Evolutionary conservation across 805 yeast genomes (phyloP).

Genomic region (Lipomyces anomalus): DNA sequence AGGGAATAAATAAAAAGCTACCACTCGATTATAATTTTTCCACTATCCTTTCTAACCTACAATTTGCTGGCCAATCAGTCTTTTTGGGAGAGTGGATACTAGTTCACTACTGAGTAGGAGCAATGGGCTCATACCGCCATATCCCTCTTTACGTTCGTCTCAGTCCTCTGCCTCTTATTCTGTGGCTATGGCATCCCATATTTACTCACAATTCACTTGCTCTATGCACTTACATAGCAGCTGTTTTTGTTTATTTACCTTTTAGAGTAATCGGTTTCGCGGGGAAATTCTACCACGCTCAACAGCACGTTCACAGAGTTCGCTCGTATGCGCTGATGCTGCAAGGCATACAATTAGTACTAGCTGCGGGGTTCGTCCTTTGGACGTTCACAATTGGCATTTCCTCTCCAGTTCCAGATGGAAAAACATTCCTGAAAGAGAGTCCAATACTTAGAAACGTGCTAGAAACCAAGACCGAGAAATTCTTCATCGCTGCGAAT

Average conservation of each 20-base stretch:
- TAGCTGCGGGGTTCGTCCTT: background rate
- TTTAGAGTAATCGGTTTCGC: slow-evolving; percentile 2
- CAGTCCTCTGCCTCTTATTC: too few relatives aligned
- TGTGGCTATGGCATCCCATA: too few relatives aligned
- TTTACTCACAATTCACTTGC: slow-evolving; percentile 15
- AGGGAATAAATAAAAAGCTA: too few relatives aligned
- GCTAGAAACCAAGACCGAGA: background rate
- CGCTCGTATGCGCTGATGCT: slow-evolving; percentile 1
- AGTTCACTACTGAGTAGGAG: too few relatives aligned
- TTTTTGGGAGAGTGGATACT: too few relatives aligned
- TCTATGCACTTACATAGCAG: slow-evolving; percentile 10
- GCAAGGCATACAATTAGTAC: background rate
- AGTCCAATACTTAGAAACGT: background rate
- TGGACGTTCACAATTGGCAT: slow-evolving; percentile 1
- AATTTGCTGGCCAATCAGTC: too few relatives aligned
- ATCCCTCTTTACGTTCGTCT: too few relatives aligned
- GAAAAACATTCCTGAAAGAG: background rate
- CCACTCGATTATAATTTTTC: too few relatives aligned
- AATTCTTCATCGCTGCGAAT: slow-evolving; percentile 18
- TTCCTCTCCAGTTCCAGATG: slow-evolving; percentile 1
- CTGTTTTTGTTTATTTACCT: slow-evolving; percentile 13
- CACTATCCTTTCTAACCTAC: too few relatives aligned
- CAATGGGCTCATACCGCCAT: too few relatives aligned
- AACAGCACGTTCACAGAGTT: background rate
- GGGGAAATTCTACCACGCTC: background rate